phyloP scores from a whole-genome alignment of 1,284 basidiomycete genomes.

The Jaminaea rosea region DNA sequence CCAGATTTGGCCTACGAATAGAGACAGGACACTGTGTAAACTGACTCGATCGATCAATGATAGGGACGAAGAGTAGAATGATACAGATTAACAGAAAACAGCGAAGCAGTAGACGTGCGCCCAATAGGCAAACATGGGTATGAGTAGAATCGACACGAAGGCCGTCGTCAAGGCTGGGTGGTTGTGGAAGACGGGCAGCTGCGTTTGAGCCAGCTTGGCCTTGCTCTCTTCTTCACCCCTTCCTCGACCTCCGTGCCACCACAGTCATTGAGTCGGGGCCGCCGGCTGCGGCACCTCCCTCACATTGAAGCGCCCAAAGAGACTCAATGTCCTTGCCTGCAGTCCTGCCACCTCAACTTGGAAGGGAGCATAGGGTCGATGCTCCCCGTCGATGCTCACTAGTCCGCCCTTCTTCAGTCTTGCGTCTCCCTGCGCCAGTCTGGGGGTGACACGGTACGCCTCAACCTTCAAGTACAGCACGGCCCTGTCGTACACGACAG shows the following conservation, averaged over 20 bases:
- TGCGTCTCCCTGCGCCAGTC: constrained; percentile 19
- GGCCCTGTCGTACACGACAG: constrained; percentile 26
- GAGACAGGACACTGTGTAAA: too few species aligned
- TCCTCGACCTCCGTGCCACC: neutral
- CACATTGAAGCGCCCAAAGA: constrained; percentile 23
- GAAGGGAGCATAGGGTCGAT: constrained; percentile 67
- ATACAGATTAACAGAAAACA: too few species aligned
- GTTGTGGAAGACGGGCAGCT: constrained; percentile 4
- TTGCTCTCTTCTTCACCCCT: neutral
- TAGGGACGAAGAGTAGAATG: too few species aligned
- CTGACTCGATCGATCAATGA: too few species aligned
- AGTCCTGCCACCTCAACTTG: constrained; percentile 63
- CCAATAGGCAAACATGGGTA: too few species aligned
- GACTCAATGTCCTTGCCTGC: constrained; percentile 17
- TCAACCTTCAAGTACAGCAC: constrained; percentile 39
- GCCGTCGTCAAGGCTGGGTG: constrained; percentile 4
- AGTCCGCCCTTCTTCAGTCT: constrained; percentile 13
- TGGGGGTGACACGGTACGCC: constrained; percentile 38
- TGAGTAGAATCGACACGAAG: constrained; percentile 5
- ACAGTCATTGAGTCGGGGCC: neutral
- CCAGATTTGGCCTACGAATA: too few species aligned
- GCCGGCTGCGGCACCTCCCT: constrained; percentile 16
- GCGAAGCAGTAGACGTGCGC: too few species aligned
- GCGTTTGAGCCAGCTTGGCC: neutral
- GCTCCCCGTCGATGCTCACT: constrained; percentile 51